Evolutionary conservation across 306 rosid genomes (phyloP).

Genomic region (Chamaecrista fasciculata): DNA sequence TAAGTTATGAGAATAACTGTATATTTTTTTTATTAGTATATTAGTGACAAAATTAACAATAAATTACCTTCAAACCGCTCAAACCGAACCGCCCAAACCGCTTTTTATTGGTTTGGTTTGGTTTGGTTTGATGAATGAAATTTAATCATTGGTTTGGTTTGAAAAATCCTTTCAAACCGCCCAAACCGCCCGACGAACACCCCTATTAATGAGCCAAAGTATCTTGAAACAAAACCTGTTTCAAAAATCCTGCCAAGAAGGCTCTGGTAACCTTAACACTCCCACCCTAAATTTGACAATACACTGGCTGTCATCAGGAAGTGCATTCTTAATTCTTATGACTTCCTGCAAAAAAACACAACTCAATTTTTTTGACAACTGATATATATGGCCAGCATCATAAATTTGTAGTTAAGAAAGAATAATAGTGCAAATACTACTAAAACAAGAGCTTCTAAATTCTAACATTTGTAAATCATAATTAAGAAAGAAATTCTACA

Average conservation of each 20-base stretch:
- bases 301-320: slow-evolving; percentile 86
- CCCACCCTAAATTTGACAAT: slow-evolving; percentile 92
- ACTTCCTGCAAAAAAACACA: slow-evolving; percentile 67
- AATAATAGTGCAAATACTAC: not conserved
- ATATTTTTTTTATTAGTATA: too few relatives aligned
- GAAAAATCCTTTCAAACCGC: too few relatives aligned
- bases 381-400: slow-evolving; percentile 25
- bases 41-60: too few relatives aligned
- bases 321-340: slow-evolving; percentile 83
- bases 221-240: slow-evolving; percentile 61
- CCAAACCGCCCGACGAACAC: too few relatives aligned
- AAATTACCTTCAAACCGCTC: too few relatives aligned
- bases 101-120: too few relatives aligned
- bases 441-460: slow-evolving; percentile 12
- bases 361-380: slow-evolving; percentile 21
- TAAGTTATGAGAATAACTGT: too few relatives aligned
- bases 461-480: too few relatives aligned
- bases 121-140: too few relatives aligned
- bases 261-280: slow-evolving; percentile 96
- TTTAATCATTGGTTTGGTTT: too few relatives aligned
- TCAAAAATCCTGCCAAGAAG: slow-evolving; percentile 95
- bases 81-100: too few relatives aligned
- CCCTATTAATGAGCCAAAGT: too few relatives aligned
- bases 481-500: slow-evolving; percentile 6
- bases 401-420: slow-evolving; percentile 6